These are phyloP conservation scores for Fraxinus pennsylvanica DNA, from an alignment of 257 asterid species.

Conservation along the genomic window DNA sequence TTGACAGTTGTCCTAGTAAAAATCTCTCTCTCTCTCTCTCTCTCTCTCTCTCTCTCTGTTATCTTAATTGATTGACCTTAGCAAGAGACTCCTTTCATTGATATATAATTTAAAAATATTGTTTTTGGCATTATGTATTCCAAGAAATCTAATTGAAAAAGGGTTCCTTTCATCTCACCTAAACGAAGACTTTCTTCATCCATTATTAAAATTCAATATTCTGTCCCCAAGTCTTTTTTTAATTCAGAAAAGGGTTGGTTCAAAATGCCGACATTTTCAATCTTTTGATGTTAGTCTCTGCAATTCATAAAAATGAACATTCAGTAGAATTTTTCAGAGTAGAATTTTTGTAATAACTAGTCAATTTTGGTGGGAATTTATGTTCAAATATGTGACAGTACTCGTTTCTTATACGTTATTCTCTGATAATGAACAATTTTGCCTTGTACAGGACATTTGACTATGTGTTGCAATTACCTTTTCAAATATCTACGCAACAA, in stretches of 20 bases:
- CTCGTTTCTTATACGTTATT: slow-evolving; percentile 24
- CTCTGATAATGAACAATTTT: background rate
- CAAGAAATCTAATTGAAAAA: slow-evolving; percentile 38
- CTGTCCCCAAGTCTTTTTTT: slow-evolving; percentile 27
- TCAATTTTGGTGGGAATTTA: slow-evolving; percentile 54
- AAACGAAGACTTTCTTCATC: slow-evolving; percentile 50
- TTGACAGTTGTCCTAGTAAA: slow-evolving; percentile 56
- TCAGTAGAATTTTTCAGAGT: slow-evolving; percentile 28
- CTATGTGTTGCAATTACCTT: background rate
- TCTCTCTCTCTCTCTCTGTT: slow-evolving; percentile 14
- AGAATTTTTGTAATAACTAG: slow-evolving; percentile 24
- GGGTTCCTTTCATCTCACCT: slow-evolving; percentile 48
- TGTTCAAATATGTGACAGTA: slow-evolving; percentile 1
- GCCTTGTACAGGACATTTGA: background rate
- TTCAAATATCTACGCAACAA: background rate
- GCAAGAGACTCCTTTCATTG: slow-evolving; percentile 34
- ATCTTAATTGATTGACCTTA: slow-evolving; percentile 57
- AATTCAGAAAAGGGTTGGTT: background rate
- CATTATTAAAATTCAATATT: slow-evolving; percentile 30
- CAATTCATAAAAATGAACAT: slow-evolving; percentile 13
- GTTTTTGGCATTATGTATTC: slow-evolving; percentile 48
- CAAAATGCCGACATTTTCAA: background rate
- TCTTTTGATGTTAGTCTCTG: background rate
- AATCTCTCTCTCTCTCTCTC: background rate
- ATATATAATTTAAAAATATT: slow-evolving; percentile 13